Conservation (phyloP, 805 yeast genomes). For the Candida succiphila region DNA sequence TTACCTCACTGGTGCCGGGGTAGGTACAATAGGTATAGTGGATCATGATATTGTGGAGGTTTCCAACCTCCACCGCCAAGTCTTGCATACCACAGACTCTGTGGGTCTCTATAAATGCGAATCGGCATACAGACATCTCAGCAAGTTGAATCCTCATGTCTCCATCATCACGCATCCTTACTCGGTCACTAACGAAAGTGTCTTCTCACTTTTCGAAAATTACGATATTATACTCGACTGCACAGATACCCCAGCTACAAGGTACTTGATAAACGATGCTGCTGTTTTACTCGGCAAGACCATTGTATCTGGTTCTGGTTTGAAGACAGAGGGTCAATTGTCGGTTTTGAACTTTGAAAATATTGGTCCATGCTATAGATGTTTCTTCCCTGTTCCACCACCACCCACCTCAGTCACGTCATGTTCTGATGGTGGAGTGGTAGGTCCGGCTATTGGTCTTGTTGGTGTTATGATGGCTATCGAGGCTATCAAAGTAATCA, state of each 20-base stretch:
- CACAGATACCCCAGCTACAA: conserved; percentile 83
- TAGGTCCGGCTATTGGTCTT: conserved; percentile 94
- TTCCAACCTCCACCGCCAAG: conserved; percentile 86
- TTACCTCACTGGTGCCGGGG: conserved; percentile 81
- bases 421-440: conserved; percentile 88
- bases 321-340: conserved; percentile 86
- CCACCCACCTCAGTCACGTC: conserved; percentile 72
- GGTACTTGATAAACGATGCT: conserved; percentile 82
- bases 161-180: conserved; percentile 39
- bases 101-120: conserved; percentile 71
- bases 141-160: conserved; percentile 60
- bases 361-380: conserved; percentile 86
- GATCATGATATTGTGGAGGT: conserved; percentile 80
- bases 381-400: conserved; percentile 88
- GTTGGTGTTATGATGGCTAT: conserved; percentile 85
- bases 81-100: conserved; percentile 56
- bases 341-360: conserved; percentile 58
- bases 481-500: conserved; percentile 70
- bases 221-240: conserved; percentile 86
- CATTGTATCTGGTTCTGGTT: conserved; percentile 85
- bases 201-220: conserved; percentile 45
- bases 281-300: conserved; percentile 62
- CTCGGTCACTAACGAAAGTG: conserved; percentile 44
- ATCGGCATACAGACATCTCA: conserved; percentile 55
- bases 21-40: conserved; percentile 76